phyloP scores from a whole-genome alignment of 208 protist genomes.

The Trypanosomatidae sp. region DNA sequence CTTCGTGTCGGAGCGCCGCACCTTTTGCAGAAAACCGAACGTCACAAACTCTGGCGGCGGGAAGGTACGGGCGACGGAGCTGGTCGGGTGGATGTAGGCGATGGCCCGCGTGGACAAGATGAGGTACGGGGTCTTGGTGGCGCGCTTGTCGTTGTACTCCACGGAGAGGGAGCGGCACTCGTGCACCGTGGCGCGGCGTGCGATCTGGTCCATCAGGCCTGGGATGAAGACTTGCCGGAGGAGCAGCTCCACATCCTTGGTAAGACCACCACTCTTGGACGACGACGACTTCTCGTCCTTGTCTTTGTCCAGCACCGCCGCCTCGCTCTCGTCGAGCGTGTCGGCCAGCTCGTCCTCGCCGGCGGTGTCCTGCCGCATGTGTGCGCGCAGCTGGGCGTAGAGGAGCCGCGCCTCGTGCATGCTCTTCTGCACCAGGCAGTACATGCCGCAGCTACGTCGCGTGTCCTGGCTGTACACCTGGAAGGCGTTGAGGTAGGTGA shows the following conservation, averaged over 20 bases:
- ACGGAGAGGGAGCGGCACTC: conserved; percentile 84
- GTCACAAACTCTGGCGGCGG: conserved; percentile 89
- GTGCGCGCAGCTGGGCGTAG: conserved; percentile 53
- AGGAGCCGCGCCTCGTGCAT: conserved; percentile 76
- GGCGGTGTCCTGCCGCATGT: conserved; percentile 26
- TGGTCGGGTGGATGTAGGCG: conserved; percentile 86
- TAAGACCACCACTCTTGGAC: not conserved
- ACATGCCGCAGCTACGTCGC: conserved; percentile 36
- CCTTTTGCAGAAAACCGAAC: conserved; percentile 77
- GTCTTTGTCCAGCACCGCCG: conserved; percentile 10
- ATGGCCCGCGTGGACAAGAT: conserved; percentile 58
- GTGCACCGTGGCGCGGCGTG: conserved; percentile 81
- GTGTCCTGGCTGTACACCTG: conserved; percentile 45
- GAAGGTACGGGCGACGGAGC: conserved; percentile 76
- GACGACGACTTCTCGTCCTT: not conserved
- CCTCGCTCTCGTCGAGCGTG: conserved; percentile 65
- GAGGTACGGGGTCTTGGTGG: conserved; percentile 81
- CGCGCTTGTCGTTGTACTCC: conserved; percentile 84
- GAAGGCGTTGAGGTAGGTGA: conserved; percentile 83
- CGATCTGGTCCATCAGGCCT: conserved; percentile 88
- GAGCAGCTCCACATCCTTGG: conserved; percentile 59
- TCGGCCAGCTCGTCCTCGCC: conserved; percentile 53
- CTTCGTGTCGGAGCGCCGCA: conserved; percentile 71
- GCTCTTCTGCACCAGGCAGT: conserved; percentile 87
- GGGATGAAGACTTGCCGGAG: conserved; percentile 84